These are phyloP conservation scores for Helotiales sp. DNA, from an alignment of 2,329 filamentous ascomycete genomes.

Conservation along the genomic window DNA sequence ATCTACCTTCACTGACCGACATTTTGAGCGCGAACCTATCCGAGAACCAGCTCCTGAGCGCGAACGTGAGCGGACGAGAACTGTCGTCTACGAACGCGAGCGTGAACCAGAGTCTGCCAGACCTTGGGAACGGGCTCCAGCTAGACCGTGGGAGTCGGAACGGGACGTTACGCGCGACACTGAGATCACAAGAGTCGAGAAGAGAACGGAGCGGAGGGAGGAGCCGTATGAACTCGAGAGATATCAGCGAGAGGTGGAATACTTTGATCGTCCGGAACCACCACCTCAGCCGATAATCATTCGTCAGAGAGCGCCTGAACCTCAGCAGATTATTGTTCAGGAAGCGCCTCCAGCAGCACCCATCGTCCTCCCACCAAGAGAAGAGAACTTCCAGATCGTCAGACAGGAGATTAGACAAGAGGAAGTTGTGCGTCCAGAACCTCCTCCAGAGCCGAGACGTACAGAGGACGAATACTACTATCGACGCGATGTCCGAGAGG, in stretches of 20 bases:
- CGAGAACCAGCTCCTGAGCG: slow-evolving; percentile 32
- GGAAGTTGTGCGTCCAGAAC: slow-evolving; percentile 10
- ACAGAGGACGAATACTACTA: slow-evolving; percentile 38
- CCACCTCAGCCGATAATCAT: slow-evolving; percentile 55
- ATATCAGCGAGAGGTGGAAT: slow-evolving; percentile 63
- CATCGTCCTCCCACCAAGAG: slow-evolving; percentile 40
- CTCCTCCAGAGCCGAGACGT: slow-evolving; percentile 28
- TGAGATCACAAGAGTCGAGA: slow-evolving; percentile 28
- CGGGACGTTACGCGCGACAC: slow-evolving; percentile 31
- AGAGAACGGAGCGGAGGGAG: slow-evolving; percentile 29
- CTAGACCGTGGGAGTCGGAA: slow-evolving; percentile 30
- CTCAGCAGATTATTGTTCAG: slow-evolving; percentile 61
- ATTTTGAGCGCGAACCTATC: slow-evolving; percentile 25
- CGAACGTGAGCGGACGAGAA: slow-evolving; percentile 31
- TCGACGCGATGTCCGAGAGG: slow-evolving; percentile 36
- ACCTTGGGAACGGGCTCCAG: slow-evolving; percentile 36
- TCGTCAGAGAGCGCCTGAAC: slow-evolving; percentile 53
- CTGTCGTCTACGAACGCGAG: slow-evolving; percentile 44
- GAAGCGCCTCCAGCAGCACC: slow-evolving; percentile 55
- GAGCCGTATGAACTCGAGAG: slow-evolving; percentile 51
- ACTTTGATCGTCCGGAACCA: slow-evolving; percentile 54
- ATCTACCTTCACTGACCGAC: slow-evolving; percentile 13
- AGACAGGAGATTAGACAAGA: slow-evolving; percentile 27
- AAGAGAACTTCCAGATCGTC: slow-evolving; percentile 29
- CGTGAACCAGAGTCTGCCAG: slow-evolving; percentile 35